Evolutionary conservation across 2,329 filamentous ascomycete species (phyloP).

Genomic region (Penicillium freii): DNA sequence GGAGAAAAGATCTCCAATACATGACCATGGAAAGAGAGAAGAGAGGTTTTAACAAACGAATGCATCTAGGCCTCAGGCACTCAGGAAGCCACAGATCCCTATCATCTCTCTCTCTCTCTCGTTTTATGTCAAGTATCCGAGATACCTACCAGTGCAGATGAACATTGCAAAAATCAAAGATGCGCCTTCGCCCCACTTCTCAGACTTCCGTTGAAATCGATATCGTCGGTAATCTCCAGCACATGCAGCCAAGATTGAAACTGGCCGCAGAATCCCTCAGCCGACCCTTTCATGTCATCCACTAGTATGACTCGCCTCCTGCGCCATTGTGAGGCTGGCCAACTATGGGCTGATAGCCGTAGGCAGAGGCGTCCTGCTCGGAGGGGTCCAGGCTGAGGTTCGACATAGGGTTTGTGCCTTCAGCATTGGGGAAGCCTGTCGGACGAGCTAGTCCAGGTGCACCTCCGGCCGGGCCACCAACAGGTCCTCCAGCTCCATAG

Average conservation of each 20-base stretch:
- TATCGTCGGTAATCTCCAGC: background rate
- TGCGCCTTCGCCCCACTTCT: conserved; percentile 3
- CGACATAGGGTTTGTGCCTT: conserved; percentile 46
- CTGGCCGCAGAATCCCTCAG: background rate
- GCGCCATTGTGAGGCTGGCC: conserved; percentile 49
- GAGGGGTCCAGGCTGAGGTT: conserved; percentile 45
- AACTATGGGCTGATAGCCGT: conserved; percentile 49
- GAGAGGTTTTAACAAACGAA: background rate
- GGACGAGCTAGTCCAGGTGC: conserved; percentile 30
- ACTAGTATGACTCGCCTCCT: conserved; percentile 45
- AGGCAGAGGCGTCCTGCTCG: conserved; percentile 46
- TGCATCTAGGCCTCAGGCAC: background rate
- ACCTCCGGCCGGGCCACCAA: conserved; percentile 27
- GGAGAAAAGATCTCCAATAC: background rate
- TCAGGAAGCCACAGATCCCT: background rate
- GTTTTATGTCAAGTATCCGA: background rate
- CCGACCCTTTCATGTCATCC: background rate
- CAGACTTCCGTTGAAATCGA: background rate
- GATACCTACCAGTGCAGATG: background rate
- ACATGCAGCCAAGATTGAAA: background rate
- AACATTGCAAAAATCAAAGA: conserved; percentile 5
- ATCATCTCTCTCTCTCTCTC: background rate
- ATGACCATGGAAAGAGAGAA: background rate
- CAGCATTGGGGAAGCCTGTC: conserved; percentile 40
- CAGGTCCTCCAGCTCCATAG: conserved; percentile 43